A percentile compares a stretch with the other conserved stretches of the same genome.
phyloP scores from a whole-genome alignment of 495 filamentous ascomycete genomes.

The Podospora australis region DNA sequence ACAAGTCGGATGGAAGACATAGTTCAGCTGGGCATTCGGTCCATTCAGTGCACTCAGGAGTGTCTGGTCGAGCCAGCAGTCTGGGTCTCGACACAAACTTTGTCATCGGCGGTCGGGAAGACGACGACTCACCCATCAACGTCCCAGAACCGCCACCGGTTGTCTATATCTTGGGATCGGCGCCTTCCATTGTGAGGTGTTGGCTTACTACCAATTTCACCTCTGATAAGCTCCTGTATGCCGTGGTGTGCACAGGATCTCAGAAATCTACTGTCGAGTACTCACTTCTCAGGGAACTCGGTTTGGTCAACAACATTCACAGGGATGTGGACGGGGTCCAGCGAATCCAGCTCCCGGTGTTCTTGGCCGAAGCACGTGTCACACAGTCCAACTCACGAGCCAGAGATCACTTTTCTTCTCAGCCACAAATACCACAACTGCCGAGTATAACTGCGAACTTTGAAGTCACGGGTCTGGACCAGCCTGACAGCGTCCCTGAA shows the following conservation, averaged over 20 bases:
- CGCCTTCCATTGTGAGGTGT: slow-evolving; percentile 90
- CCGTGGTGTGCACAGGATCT: slow-evolving; percentile 86
- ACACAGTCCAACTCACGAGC: slow-evolving; percentile 67
- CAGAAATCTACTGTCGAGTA: slow-evolving; percentile 73
- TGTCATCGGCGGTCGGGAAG: slow-evolving; percentile 52
- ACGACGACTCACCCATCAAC: slow-evolving; percentile 58
- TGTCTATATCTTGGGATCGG: slow-evolving; percentile 73
- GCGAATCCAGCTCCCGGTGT: slow-evolving; percentile 71
- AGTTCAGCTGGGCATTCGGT: slow-evolving; percentile 83
- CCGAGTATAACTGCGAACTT: slow-evolving; percentile 75
- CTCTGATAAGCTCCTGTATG: slow-evolving; percentile 80
- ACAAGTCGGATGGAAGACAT: slow-evolving; percentile 93
- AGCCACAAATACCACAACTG: too few species aligned
- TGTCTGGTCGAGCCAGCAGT: slow-evolving; percentile 76
- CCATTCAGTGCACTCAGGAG: slow-evolving; percentile 55
- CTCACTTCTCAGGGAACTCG: slow-evolving; percentile 64
- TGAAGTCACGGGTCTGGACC: slow-evolving; percentile 54
- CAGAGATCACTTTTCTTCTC: slow-evolving; percentile 62
- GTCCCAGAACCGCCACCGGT: slow-evolving; percentile 71
- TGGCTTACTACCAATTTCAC: slow-evolving; percentile 87
- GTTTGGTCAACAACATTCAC: slow-evolving; percentile 59
- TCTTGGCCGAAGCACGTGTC: slow-evolving; percentile 83
- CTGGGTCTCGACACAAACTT: slow-evolving; percentile 71
- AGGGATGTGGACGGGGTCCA: slow-evolving; percentile 54
- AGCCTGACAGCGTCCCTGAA: slow-evolving; percentile 33